These are phyloP conservation scores for Mollisiaceae sp. DNA, from an alignment of 2,329 filamentous ascomycete genomes.

Conservation along the genomic window DNA sequence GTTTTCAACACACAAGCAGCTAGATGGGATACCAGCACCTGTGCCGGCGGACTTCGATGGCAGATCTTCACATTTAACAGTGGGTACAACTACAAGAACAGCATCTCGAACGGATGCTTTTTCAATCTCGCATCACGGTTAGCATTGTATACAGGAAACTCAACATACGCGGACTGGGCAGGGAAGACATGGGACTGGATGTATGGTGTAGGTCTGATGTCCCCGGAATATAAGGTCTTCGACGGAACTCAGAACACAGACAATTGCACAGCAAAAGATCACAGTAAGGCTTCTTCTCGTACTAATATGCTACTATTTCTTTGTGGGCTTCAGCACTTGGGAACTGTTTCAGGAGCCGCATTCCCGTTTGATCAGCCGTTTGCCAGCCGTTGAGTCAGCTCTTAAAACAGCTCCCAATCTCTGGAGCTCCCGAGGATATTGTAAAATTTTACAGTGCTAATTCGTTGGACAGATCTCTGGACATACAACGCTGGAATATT, in stretches of 20 bases:
- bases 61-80: conserved; percentile 84
- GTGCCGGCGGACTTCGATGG: conserved; percentile 78
- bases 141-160: conserved; percentile 76
- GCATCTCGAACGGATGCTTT: conserved; percentile 65
- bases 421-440: too few species aligned
- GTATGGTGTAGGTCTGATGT: conserved; percentile 59
- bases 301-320: too few species aligned
- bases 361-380: too few species aligned
- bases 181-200: conserved; percentile 76
- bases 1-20: conserved; percentile 79
- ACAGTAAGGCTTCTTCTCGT: too few species aligned
- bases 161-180: conserved; percentile 79
- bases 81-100: conserved; percentile 79
- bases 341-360: too few species aligned
- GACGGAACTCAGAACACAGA: conserved; percentile 63
- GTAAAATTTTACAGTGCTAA: too few species aligned
- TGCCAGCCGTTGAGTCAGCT: too few species aligned
- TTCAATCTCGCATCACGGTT: conserved; percentile 69
- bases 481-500: conserved; percentile 73
- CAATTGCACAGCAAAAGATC: conserved; percentile 64
- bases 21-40: conserved; percentile 72
- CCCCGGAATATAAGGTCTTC: conserved; percentile 57
- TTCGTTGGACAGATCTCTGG: too few species aligned
- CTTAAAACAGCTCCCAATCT: too few species aligned
- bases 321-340: too few species aligned